Conservation (phyloP, 208 protist species). For the Naegleria fowleri region DNA sequence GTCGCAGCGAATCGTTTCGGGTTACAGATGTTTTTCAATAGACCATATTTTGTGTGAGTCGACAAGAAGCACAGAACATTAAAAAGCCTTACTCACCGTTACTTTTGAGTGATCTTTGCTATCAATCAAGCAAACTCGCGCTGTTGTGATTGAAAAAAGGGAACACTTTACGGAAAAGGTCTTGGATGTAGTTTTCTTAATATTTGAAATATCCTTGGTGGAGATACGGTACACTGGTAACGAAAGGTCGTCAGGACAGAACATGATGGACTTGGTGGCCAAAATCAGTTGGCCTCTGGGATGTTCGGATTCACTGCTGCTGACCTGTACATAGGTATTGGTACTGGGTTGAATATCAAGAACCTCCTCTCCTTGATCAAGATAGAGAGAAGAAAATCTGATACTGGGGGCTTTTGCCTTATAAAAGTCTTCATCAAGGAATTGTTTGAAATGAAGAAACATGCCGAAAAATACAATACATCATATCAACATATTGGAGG, state of each 20-base stretch:
- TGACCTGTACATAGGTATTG: neutral
- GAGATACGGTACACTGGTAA: neutral
- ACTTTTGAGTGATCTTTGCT: neutral
- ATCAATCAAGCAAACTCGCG: neutral
- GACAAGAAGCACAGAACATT: too few species aligned
- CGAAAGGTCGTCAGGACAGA: neutral
- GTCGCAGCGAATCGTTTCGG: too few species aligned
- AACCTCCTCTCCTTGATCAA: neutral
- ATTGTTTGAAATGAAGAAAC: neutral
- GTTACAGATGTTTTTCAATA: too few species aligned
- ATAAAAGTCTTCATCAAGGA: neutral
- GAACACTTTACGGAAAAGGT: neutral
- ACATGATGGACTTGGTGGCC: neutral
- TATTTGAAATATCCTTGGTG: neutral
- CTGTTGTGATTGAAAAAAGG: neutral
- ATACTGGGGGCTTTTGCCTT: neutral
- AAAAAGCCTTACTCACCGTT: neutral
- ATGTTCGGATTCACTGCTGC: neutral
- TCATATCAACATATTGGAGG: too few species aligned
- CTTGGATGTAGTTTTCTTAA: neutral
- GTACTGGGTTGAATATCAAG: neutral
- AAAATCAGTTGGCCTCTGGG: neutral
- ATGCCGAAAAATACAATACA: too few species aligned
- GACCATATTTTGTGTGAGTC: too few species aligned
- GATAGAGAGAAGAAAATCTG: neutral